Evolutionary conservation across 768 basidiomycete genomes (phyloP), one percentile per base, ranked within the genome.

Genomic region (Tephrocybe sp.): DNA sequence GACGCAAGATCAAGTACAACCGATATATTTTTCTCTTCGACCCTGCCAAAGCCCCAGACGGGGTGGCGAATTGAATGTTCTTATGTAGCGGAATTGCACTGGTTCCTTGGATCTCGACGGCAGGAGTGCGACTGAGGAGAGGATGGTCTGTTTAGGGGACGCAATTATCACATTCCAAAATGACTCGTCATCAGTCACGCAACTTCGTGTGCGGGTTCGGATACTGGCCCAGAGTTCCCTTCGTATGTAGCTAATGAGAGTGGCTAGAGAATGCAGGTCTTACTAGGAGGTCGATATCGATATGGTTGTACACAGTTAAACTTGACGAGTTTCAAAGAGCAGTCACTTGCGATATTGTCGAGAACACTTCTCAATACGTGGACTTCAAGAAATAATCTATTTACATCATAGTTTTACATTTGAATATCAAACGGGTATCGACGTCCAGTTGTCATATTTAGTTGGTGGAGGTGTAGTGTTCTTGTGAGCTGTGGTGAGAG

Each of bases 21-120:
- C 7, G 65, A 66, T 15, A 56, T 17, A 32, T 55, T 44, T 1
- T 59, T 68, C 67, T 33, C n/a, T 20, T 2, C 3, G 8, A 17
- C 11, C 11, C 20, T 24, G n/a, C 45, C 25, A 50, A 40, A 37
- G 15, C 37, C 36, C 47, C 47, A 30, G 5, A 30, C 28, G 5
- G 28, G 7, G 28, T 30, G 28, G 7, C 28, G 34, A 5, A 36
- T 15, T 4, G 8, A 36, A 4, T 15, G 15, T 4, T 14, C 34
- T n/a, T 36, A 14, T 36, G 15, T 15, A 36, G 15, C 34, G 8
- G 15, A n/a, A 36, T 30, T 15, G 15, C 15, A 14, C 34, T 5
- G 8, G 6, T 36, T 15, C 34, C 15, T n/a, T 36, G 34, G 34
- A n/a, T 36, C 4, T 36, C 8, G 15, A 9, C 6, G 15, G 4